Evolutionary conservation across 1,284 basidiomycete species (phyloP).

Genomic region (Cyathus pygmaeus): DNA sequence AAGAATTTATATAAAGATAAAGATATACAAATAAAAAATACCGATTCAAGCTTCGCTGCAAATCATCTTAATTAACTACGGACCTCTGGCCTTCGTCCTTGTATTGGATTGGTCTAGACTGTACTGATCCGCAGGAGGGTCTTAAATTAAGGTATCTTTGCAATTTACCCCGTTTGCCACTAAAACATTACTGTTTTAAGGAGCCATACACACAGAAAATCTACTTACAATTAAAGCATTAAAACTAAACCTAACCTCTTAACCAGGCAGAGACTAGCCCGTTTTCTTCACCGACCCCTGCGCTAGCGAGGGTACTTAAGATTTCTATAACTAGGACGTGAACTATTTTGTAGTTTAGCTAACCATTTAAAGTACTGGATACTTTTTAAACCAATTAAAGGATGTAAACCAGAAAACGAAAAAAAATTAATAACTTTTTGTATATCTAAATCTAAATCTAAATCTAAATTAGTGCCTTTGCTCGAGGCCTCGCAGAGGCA

Average conservation of each 20-base stretch:
- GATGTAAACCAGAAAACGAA: background rate
- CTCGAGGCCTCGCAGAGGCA: no score
- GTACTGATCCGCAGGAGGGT: no score
- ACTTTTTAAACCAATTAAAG: background rate
- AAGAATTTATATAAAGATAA: no score
- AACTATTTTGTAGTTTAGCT: background rate
- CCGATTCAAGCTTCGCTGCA: background rate
- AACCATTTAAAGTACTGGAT: background rate
- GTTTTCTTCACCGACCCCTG: no score
- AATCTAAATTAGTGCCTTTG: no score
- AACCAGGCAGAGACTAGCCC: no score
- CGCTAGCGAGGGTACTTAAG: no score
- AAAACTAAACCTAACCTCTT: no score
- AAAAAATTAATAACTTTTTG: background rate
- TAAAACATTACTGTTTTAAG: background rate
- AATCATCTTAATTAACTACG: background rate
- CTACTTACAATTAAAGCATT: no score
- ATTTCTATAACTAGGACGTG: background rate
- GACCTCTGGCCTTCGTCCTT: no score
- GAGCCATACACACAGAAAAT: no score
- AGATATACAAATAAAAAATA: background rate
- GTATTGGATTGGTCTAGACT: no score
- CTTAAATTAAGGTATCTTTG: background rate
- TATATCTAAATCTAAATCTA: background rate
- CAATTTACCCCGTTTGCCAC: background rate